Percentiles rank a stretch among this genome's conserved stretches.
Evolutionary conservation across 164 flowering plant species (phyloP).

Genomic region (Nelumbo lutea): DNA sequence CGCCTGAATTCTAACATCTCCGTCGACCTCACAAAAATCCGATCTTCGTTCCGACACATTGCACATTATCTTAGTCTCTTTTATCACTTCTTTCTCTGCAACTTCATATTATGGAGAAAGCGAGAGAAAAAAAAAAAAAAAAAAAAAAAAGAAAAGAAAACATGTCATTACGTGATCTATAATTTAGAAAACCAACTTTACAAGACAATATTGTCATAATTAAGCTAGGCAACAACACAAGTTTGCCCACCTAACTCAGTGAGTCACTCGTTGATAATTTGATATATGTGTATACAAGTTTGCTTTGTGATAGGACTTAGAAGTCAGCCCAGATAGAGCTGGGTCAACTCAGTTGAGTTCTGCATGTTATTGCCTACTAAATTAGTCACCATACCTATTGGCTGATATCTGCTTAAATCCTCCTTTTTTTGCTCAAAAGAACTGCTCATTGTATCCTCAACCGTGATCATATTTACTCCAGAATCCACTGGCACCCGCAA

Average conservation of each 20-base stretch:
- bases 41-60: conserved; percentile 22
- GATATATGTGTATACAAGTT: too few relatives aligned
- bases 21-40: conserved; percentile 45
- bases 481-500: conserved; percentile 22
- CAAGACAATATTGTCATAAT: background rate
- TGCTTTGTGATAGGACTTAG: too few relatives aligned
- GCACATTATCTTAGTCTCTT: conserved; percentile 25
- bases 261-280: too few relatives aligned
- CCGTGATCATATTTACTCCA: conserved; percentile 20
- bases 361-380: too few relatives aligned
- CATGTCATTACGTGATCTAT: too few relatives aligned
- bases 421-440: background rate
- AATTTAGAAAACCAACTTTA: too few relatives aligned
- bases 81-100: conserved; percentile 6
- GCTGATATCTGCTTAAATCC: conserved; percentile 13
- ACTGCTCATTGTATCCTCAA: conserved; percentile 9
- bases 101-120: background rate
- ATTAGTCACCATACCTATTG: background rate
- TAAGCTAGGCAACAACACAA: background rate
- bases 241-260: background rate
- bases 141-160: too few relatives aligned
- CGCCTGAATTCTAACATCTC: conserved; percentile 51
- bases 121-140: background rate
- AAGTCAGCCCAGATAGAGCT: too few relatives aligned
- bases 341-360: too few relatives aligned